phyloP scores from a whole-genome alignment of 306 rosid species.

The Fagus crenata region DNA sequence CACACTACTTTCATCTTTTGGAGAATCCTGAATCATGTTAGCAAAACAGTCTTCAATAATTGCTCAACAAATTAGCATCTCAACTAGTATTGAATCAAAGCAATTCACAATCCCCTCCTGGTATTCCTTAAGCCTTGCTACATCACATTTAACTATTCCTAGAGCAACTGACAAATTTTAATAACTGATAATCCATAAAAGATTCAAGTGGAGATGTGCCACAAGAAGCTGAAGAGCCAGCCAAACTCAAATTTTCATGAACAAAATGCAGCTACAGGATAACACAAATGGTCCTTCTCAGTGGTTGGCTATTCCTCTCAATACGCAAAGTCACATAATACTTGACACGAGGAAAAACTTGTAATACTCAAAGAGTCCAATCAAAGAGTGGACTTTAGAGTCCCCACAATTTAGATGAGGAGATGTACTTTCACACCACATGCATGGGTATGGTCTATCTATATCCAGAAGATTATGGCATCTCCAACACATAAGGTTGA shows the following conservation, averaged over 20 bases:
- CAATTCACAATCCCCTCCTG: neutral
- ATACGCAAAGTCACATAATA: neutral
- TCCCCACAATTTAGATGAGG: slow-evolving; percentile 1
- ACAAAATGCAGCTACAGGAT: neutral
- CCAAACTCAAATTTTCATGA: neutral
- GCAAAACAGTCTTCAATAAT: slow-evolving; percentile 7
- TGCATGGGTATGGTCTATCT: neutral
- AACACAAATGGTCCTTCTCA: neutral
- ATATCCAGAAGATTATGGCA: neutral
- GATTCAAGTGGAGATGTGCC: neutral
- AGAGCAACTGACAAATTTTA: neutral
- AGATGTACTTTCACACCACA: neutral
- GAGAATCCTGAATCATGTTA: slow-evolving; percentile 57
- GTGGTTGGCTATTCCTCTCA: neutral
- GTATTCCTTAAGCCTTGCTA: neutral
- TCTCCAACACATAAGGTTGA: slow-evolving; percentile 7
- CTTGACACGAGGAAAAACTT: slow-evolving; percentile 10
- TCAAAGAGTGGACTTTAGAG: neutral
- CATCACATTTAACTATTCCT: neutral
- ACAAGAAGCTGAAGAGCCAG: neutral
- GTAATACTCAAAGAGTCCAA: neutral
- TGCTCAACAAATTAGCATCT: slow-evolving; percentile 13
- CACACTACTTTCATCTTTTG: slow-evolving; percentile 60
- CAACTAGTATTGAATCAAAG: slow-evolving; percentile 18
- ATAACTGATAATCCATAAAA: neutral